A percentile compares a stretch with the other conserved stretches of the same genome.
Evolutionary conservation across 2,329 filamentous ascomycete species (phyloP).

Genomic region (Xylariaceae sp.): DNA sequence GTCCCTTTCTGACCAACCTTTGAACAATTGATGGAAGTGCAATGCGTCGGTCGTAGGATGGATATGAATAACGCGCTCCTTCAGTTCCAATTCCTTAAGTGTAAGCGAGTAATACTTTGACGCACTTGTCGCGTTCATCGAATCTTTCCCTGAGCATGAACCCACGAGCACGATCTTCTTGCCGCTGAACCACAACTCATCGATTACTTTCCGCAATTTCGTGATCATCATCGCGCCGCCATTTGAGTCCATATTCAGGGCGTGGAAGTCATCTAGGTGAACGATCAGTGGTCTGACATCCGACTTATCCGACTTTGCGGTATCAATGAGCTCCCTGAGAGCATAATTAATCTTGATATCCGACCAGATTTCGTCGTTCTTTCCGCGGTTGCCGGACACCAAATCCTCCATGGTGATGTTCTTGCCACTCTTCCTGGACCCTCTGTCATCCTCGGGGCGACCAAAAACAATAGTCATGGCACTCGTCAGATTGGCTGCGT

Average conservation of each 20-base stretch:
- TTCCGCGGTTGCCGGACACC: constrained; percentile 30
- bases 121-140: constrained; percentile 39
- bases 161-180: constrained; percentile 73
- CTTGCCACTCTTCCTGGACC: constrained; percentile 18
- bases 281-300: constrained; percentile 58
- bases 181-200: constrained; percentile 67
- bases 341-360: constrained; percentile 56
- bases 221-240: constrained; percentile 62
- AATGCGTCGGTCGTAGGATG: not conserved
- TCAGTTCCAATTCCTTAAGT: constrained; percentile 35
- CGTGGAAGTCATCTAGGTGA: constrained; percentile 76
- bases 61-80: constrained; percentile 29
- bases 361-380: constrained; percentile 51
- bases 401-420: constrained; percentile 39
- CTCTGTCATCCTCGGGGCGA: no score
- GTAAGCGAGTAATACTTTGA: constrained; percentile 41
- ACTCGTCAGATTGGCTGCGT: constrained; percentile 4
- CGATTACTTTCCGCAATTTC: constrained; percentile 66
- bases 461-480: constrained; percentile 12
- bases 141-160: constrained; percentile 51
- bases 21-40: no score
- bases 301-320: constrained; percentile 33
- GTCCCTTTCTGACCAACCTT: constrained; percentile 5
- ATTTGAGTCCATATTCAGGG: constrained; percentile 65
- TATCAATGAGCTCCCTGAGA: constrained; percentile 52